Conservation (phyloP, 768 basidiomycete species). For the Mycena kentingensis region DNA sequence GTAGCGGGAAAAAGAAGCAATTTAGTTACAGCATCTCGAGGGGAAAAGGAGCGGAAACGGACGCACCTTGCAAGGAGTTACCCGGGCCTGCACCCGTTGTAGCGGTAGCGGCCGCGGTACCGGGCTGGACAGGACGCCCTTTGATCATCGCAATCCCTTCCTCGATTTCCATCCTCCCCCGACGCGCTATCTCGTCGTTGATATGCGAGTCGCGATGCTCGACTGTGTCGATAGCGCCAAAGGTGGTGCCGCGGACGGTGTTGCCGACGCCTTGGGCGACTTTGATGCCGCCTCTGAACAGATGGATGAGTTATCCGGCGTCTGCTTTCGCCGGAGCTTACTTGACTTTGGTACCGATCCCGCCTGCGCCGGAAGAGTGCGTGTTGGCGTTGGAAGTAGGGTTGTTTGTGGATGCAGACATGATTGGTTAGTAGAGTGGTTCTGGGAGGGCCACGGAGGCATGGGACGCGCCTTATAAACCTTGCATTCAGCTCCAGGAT, state of each 20-base stretch:
- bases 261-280: constrained; percentile 43
- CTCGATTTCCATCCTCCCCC: constrained; percentile 43
- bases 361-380: no score
- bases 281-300: constrained; percentile 7
- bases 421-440: no score
- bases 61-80: constrained; percentile 15
- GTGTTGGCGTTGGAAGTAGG: no score
- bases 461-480: no score
- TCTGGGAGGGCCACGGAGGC: no score
- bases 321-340: no score
- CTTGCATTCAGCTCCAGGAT: no score
- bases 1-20: not conserved
- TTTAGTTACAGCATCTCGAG: not conserved
- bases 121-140: constrained; percentile 3
- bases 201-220: constrained; percentile 28
- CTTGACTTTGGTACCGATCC: no score
- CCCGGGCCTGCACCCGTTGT: not conserved
- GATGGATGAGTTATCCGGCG: no score
- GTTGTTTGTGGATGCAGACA: no score
- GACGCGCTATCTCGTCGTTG: constrained; percentile 38
- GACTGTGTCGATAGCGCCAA: constrained; percentile 42
- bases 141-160: constrained; percentile 37
- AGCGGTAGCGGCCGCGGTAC: not conserved
- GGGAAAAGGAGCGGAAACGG: not conserved
- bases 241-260: constrained; percentile 43